A percentile compares a stretch with the other conserved stretches of the same genome.
phyloP scores from a whole-genome alignment of 805 yeast species.

The Martiniozyma abietophila region DNA sequence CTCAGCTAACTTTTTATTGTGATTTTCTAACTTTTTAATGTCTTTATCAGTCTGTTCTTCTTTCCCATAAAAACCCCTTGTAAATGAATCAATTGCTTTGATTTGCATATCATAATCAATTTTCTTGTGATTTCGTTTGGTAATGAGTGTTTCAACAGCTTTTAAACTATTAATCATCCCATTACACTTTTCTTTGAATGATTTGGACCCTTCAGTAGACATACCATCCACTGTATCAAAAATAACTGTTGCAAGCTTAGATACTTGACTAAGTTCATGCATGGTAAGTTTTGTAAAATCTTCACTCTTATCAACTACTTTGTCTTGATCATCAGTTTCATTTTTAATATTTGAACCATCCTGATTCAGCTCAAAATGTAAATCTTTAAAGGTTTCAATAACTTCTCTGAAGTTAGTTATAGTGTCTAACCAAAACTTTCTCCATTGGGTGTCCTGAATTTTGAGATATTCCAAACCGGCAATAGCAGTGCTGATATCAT shows the following conservation, averaged over 20 bases:
- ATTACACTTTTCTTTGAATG: conserved; percentile 27
- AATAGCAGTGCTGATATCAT: conserved; percentile 32
- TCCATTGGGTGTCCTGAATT: conserved; percentile 23
- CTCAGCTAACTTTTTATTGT: conserved; percentile 26
- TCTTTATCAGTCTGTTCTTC: conserved; percentile 37
- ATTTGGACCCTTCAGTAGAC: conserved; percentile 19
- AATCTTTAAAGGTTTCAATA: conserved; percentile 24
- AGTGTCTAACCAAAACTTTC: conserved; percentile 19
- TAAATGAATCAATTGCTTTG: conserved; percentile 30
- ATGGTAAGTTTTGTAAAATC: conserved; percentile 22
- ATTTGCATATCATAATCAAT: conserved; percentile 31
- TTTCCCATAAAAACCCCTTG: no score
- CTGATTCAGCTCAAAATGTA: conserved; percentile 18
- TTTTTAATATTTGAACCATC: conserved; percentile 12
- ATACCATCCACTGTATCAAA: conserved; percentile 17
- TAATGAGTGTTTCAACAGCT: conserved; percentile 31
- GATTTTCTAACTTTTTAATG: conserved; percentile 24
- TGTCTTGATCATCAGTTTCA: background rate
- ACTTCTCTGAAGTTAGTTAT: conserved; percentile 28
- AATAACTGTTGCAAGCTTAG: conserved; percentile 19
- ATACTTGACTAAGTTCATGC: conserved; percentile 24
- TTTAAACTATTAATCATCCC: conserved; percentile 33
- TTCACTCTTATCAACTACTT: conserved; percentile 19
- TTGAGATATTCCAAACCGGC: conserved; percentile 36
- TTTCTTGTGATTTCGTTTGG: conserved; percentile 36